Evolutionary conservation across 2,329 filamentous ascomycete genomes (phyloP), one percentile per base, ranked within the genome.

Genomic region (Anthostomella pinea): DNA sequence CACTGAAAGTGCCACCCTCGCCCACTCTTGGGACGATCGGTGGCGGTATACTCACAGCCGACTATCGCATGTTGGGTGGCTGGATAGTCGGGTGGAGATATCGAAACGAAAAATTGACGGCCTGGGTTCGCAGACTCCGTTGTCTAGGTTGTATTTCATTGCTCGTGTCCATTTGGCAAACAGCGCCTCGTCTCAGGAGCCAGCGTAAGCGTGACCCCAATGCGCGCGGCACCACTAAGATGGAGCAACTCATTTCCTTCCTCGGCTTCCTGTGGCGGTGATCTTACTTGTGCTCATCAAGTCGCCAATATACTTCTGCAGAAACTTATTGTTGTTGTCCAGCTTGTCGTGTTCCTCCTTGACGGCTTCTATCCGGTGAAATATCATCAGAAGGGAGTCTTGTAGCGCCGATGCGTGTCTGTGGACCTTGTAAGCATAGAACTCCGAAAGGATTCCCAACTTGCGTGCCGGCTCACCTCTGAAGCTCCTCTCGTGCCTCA

Each of bases 261-360:
- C 65, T 20, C 73, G 68, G 43, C 63, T 67, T 35, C 67, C 66
- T 2, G 74, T 69, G 2, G 80, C 73, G 1, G 81, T 85, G 51
- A 85, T 84, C 58, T 85, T 85, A 60, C 78, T 82, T n/a, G 81
- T 85, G 51, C 87, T 87, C 79, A 95, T 97, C 37, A 97, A 74
- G 58, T 95, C 91, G 48, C 91, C 91, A 55, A 97, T 97, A 62
- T 97, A 97, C 63, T 95, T 95, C 64, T 97, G 91, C 30, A 98
- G 68, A 58, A 97, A 96, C 57, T 89, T 91, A 73, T 98, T 98
- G 63, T 96, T 90, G 63, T 78, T 93, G 64, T 97, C 90, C 36
- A 98, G 80, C 66, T 95, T 96, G 67, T 96, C 88, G 59, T 98
- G 90, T 59, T 97, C 91, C 52, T 86, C 84, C 63, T 89, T 87